Evolutionary conservation across 2,329 filamentous ascomycete species (phyloP).

Genomic region (Tolypocladium inflatum): DNA sequence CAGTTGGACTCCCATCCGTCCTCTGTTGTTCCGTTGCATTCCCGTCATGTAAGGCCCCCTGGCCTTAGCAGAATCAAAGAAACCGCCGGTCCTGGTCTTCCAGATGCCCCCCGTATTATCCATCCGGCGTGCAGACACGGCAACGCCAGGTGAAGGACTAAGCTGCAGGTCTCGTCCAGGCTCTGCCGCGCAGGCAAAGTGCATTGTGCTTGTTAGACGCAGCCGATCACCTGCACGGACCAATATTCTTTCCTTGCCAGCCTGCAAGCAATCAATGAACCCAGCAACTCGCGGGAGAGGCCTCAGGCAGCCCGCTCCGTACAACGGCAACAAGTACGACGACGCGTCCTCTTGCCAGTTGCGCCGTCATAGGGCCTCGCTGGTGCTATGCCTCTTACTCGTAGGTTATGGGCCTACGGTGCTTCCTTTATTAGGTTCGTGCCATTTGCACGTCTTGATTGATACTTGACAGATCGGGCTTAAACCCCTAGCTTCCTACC

Average conservation of each 20-base stretch:
- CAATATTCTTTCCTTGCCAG: not conserved
- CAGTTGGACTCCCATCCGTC: not conserved
- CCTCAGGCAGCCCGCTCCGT: not conserved
- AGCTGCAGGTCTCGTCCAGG: not conserved
- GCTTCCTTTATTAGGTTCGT: not conserved
- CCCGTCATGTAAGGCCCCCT: not conserved
- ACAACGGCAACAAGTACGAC: not conserved
- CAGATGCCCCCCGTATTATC: not conserved
- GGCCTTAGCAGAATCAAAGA: not conserved
- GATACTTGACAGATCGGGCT: not conserved
- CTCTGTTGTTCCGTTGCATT: not conserved
- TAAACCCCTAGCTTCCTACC: not conserved
- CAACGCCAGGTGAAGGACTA: not conserved
- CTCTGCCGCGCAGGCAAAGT: not conserved
- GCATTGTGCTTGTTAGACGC: not conserved
- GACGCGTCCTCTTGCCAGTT: not conserved
- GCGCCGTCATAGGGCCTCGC: not conserved
- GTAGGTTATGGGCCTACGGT: not conserved
- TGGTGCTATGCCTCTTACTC: not conserved
- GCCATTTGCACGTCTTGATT: not conserved
- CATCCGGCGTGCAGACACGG: not conserved
- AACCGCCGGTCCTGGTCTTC: not conserved
- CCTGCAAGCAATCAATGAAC: not conserved
- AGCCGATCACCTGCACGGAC: not conserved
- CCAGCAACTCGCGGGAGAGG: not conserved